Evolutionary conservation across 176 grass and related monocot genomes (phyloP), one percentile per base, ranked within the genome.

Genomic region (Aegilops umbellulata): DNA sequence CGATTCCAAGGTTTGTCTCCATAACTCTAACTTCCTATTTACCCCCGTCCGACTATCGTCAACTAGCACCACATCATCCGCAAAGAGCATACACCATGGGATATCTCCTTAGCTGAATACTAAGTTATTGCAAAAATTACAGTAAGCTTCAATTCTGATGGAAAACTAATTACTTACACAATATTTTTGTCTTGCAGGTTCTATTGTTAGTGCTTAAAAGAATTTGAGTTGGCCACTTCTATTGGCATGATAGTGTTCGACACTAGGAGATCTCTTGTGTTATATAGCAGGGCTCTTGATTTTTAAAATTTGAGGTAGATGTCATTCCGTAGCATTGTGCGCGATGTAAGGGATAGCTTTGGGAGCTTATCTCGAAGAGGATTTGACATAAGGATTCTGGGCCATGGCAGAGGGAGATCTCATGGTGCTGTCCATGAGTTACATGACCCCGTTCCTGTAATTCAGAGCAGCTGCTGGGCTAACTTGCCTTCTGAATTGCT

Each of bases 401-500:
- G 87, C 9, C 76, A 88, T 63, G 76, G 27, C 10, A 81, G 75
- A 73, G 90, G 90, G 4, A 92, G 88, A 78, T 95, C 90, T 81
- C 93, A 92, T 69, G 85, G 85, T 84, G 88, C 90, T 80, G 90
- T 95, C 53, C 88, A 95, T 77, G 90, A 92, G 82, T 66, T 92
- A 51, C 88, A 88, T 5, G 90, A 95, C 49, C 94, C 85, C 17
- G 60, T 72, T 24, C 69, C 80, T 75, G 73, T 89, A 71, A 77
- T 85, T 63, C 91, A 95, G 74, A 91, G 76, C 25, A 89, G 81
- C 61, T 85, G 82, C 32, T 95, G 94, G 94, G 89, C 86, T 80
- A 89, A 67, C 47, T 84, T 95, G 76, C 94, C 94, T 70, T 84
- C 86, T 32, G 91, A 95, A 84, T 86, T 95, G 65, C 88, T 95